A percentile compares a stretch with the other conserved stretches of the same genome.
Conservation (phyloP, 345 rosid species). For the Raphanus raphanistrum region DNA sequence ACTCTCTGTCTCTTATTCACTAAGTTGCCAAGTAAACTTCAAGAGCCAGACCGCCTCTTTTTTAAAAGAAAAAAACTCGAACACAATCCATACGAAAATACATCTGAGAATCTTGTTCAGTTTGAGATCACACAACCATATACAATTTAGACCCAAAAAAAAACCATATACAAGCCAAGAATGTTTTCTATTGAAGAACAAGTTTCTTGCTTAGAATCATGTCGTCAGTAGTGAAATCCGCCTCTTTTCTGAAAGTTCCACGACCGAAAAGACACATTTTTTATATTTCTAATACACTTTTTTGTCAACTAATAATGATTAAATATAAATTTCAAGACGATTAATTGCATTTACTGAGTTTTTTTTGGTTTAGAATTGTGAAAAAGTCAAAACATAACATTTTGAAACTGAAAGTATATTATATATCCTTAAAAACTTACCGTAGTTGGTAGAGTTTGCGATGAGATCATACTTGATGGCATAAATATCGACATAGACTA, state of each 20-base stretch:
- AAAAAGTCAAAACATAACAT: too few relatives aligned
- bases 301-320: too few relatives aligned
- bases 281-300: too few relatives aligned
- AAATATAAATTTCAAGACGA: too few relatives aligned
- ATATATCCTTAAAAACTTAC: slow-evolving; percentile 38
- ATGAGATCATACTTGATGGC: slow-evolving; percentile 74
- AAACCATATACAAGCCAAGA: slow-evolving; percentile 26
- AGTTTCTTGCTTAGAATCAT: slow-evolving; percentile 80
- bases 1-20: neutral
- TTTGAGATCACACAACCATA: slow-evolving; percentile 2
- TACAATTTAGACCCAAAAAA: too few relatives aligned
- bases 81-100: neutral
- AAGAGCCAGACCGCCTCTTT: neutral
- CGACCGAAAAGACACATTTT: too few relatives aligned
- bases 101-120: slow-evolving; percentile 2
- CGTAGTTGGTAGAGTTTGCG: slow-evolving; percentile 54
- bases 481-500: slow-evolving; percentile 70
- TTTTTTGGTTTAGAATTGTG: too few relatives aligned
- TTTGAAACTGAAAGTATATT: too few relatives aligned
- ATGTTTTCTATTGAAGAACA: slow-evolving; percentile 49
- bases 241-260: slow-evolving; percentile 85
- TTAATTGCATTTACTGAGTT: too few relatives aligned
- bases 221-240: slow-evolving; percentile 92
- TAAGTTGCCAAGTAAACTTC: neutral
- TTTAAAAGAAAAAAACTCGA: neutral